Evolutionary conservation across 192 early-diverging fungal genomes (phyloP).

Genomic region (Paraglomus brasilianum): DNA sequence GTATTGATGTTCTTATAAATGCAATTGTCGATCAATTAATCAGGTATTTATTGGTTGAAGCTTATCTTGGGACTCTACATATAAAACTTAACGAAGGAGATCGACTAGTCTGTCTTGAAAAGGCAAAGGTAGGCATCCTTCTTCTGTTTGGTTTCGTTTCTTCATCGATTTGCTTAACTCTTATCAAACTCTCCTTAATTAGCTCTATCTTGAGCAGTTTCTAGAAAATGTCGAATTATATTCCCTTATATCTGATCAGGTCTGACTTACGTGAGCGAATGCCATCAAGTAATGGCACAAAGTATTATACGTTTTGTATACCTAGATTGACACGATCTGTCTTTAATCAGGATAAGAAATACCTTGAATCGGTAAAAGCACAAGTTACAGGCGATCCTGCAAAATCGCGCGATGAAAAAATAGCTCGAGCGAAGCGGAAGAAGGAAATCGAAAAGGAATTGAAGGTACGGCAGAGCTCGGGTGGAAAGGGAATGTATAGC

Average conservation of each 20-base stretch:
- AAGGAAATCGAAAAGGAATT: constrained; percentile 58
- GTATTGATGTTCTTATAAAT: background rate
- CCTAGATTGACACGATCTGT: background rate
- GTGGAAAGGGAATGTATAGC: background rate
- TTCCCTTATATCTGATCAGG: constrained; percentile 35
- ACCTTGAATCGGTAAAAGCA: constrained; percentile 41
- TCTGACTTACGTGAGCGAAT: background rate
- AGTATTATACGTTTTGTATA: background rate
- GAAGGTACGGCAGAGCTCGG: constrained; percentile 53
- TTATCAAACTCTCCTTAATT: constrained; percentile 1
- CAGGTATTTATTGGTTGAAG: constrained; percentile 58
- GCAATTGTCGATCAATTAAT: background rate
- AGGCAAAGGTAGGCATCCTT: constrained; percentile 46
- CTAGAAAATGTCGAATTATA: constrained; percentile 38
- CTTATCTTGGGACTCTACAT: constrained; percentile 57
- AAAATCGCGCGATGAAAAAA: constrained; percentile 64
- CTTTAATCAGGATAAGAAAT: constrained; percentile 37
- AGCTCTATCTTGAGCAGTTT: constrained; percentile 45
- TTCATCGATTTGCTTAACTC: background rate
- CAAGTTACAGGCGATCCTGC: constrained; percentile 48
- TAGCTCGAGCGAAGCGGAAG: constrained; percentile 65
- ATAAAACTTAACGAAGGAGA: constrained; percentile 44
- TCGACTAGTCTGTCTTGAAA: constrained; percentile 44
- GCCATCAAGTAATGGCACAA: background rate
- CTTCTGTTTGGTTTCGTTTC: background rate